Conservation (phyloP, 1,139 yeast species). For the Pichia sp. region DNA sequence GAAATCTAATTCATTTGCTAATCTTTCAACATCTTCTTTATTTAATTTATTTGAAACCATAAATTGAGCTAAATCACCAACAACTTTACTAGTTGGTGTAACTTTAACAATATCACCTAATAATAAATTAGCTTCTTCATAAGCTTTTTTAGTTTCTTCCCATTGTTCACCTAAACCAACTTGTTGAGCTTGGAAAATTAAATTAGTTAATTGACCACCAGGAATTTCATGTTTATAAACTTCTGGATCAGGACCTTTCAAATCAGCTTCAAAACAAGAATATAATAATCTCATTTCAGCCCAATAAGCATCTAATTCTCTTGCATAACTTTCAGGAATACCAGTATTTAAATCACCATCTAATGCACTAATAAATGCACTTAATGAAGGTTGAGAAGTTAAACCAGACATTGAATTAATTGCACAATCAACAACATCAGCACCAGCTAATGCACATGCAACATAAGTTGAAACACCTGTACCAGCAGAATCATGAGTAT, state of each 20-base stretch:
- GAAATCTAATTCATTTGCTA: conserved; percentile 90
- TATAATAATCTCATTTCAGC: conserved; percentile 95
- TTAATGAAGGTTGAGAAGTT: conserved; percentile 96
- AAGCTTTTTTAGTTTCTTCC: conserved; percentile 91
- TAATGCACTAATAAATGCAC: conserved; percentile 85
- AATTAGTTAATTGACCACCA: conserved; percentile 97
- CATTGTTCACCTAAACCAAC: conserved; percentile 95
- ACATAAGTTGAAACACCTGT: conserved; percentile 97
- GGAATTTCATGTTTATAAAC: conserved; percentile 98
- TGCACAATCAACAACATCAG: conserved; percentile 97
- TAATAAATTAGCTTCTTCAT: conserved; percentile 79
- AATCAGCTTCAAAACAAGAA: conserved; percentile 95
- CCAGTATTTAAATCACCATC: conserved; percentile 83
- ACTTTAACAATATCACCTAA: conserved; percentile 97
- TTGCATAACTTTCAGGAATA: conserved; percentile 56
- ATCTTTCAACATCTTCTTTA: conserved; percentile 75
- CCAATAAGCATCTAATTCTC: conserved; percentile 92
- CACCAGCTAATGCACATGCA: conserved; percentile 92
- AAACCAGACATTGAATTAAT: conserved; percentile 96
- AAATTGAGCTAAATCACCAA: conserved; percentile 97
- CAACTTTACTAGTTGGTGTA: conserved; percentile 98
- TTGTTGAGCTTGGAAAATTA: conserved; percentile 98
- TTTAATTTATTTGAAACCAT: conserved; percentile 93
- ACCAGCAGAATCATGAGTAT: conserved; percentile 99
- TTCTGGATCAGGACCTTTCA: conserved; percentile 99